Evolutionary conservation across 148 eudicot genomes (phyloP).

Genomic region (Diospyros lotus): DNA sequence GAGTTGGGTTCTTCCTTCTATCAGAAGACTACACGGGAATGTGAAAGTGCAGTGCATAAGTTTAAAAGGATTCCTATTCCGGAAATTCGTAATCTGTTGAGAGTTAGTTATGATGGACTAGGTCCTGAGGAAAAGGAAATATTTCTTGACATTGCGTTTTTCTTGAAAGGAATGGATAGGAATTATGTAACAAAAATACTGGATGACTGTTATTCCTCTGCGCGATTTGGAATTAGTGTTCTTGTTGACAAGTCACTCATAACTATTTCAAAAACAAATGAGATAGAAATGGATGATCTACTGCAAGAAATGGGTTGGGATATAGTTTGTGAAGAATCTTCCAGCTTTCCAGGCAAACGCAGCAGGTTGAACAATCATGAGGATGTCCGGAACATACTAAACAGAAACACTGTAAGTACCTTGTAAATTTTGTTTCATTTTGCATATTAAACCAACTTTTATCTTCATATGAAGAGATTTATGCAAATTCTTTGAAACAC

Average conservation of each 20-base stretch:
- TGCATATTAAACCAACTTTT: too few relatives aligned
- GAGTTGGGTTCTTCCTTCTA: slow-evolving; percentile 7
- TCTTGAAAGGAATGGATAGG: background rate
- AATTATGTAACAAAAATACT: background rate
- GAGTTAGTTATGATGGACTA: background rate
- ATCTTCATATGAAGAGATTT: too few relatives aligned
- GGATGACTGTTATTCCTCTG: background rate
- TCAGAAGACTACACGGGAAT: background rate
- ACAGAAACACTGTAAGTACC: too few relatives aligned
- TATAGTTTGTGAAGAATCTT: too few relatives aligned
- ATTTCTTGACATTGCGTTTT: background rate
- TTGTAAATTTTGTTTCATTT: too few relatives aligned
- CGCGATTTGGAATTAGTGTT: background rate
- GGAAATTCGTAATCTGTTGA: background rate
- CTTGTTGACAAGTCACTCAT: background rate
- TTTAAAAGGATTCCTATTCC: background rate
- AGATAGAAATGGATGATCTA: background rate
- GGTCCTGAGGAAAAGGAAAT: background rate
- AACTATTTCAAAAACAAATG: too few relatives aligned
- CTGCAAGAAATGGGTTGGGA: too few relatives aligned
- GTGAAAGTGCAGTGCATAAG: slow-evolving; percentile 1
- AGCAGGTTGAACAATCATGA: too few relatives aligned
- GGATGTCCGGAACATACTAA: too few relatives aligned
- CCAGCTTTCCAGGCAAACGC: too few relatives aligned
- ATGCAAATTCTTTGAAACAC: too few relatives aligned